Percentiles rank a stretch among this genome's conserved stretches.
phyloP scores from a whole-genome alignment of 2,329 filamentous ascomycete species.

The Cladosporium sp. region DNA sequence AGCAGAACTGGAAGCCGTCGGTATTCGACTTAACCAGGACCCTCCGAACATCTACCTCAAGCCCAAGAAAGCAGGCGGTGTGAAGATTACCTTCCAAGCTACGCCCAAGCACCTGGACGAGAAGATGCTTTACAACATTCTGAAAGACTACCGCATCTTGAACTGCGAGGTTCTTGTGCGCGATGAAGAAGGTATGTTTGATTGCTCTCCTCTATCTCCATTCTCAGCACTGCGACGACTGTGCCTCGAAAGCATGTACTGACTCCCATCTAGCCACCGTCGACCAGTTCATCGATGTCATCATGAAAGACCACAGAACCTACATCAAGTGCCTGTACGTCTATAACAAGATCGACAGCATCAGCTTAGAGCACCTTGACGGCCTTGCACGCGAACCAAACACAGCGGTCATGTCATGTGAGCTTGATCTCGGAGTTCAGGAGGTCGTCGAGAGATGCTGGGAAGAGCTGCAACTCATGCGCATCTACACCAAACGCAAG shows the following conservation, averaged over 20 bases:
- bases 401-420: conserved; percentile 96
- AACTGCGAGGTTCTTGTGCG: conserved; percentile 95
- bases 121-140: conserved; percentile 96
- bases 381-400: conserved; percentile 85
- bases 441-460: conserved; percentile 95
- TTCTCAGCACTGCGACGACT: neutral
- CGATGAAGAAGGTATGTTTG: conserved; percentile 67
- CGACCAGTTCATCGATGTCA: conserved; percentile 97
- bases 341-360: conserved; percentile 98
- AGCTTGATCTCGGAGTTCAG: conserved; percentile 85
- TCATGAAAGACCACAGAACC: conserved; percentile 98
- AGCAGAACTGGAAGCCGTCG: conserved; percentile 88
- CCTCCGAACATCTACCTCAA: conserved; percentile 99
- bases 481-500: conserved; percentile 95
- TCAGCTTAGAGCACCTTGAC: conserved; percentile 90
- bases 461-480: conserved; percentile 84
- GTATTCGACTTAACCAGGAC: conserved; percentile 85
- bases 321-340: conserved; percentile 95
- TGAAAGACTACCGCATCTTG: conserved; percentile 97
- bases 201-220: no score
- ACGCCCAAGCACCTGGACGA: conserved; percentile 91
- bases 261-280: conserved; percentile 61
- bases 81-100: conserved; percentile 95
- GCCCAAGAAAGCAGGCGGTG: conserved; percentile 87
- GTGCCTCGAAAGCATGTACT: conserved; percentile 13